Conservation (phyloP, 495 filamentous ascomycete genomes). For the Sphaerosporella brunnea region DNA sequence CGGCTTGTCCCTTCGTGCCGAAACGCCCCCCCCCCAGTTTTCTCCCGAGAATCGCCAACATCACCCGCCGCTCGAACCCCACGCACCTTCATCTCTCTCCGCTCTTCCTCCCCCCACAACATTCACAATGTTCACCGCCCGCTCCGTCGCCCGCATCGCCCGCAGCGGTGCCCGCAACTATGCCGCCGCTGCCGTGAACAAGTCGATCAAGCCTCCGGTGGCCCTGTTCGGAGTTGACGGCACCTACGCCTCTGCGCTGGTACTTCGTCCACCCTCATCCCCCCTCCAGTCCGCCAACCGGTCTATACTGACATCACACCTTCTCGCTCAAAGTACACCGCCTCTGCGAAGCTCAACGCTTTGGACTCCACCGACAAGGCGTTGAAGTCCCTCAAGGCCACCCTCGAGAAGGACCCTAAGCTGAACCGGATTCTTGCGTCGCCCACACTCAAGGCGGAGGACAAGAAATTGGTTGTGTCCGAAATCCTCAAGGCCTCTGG, state of each 20-base stretch:
- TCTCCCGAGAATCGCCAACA: slow-evolving; percentile 7
- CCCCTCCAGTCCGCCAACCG: too few relatives aligned
- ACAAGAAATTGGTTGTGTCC: slow-evolving; percentile 67
- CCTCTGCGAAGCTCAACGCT: slow-evolving; percentile 64
- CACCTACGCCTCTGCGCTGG: slow-evolving; percentile 94
- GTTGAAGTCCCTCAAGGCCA: slow-evolving; percentile 47
- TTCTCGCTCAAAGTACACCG: slow-evolving; percentile 69
- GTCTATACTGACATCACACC: too few relatives aligned
- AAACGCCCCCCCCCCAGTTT: slow-evolving; percentile 1
- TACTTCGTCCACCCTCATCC: slow-evolving; percentile 33
- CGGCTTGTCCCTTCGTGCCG: neutral
- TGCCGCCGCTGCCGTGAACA: slow-evolving; percentile 48
- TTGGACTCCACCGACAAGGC: slow-evolving; percentile 70
- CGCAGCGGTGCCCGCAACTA: slow-evolving; percentile 45
- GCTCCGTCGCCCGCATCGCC: slow-evolving; percentile 30
- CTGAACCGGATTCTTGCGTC: slow-evolving; percentile 55
- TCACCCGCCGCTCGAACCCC: slow-evolving; percentile 1
- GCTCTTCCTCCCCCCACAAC: neutral
- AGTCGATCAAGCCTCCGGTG: slow-evolving; percentile 55
- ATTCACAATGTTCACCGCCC: slow-evolving; percentile 23
- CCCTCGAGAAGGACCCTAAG: slow-evolving; percentile 65
- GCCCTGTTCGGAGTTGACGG: slow-evolving; percentile 89
- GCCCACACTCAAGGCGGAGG: slow-evolving; percentile 54
- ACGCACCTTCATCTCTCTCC: slow-evolving; percentile 8
- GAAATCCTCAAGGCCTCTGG: slow-evolving; percentile 65